Conservation (phyloP, 306 rosid species). For the Senna tora region DNA sequence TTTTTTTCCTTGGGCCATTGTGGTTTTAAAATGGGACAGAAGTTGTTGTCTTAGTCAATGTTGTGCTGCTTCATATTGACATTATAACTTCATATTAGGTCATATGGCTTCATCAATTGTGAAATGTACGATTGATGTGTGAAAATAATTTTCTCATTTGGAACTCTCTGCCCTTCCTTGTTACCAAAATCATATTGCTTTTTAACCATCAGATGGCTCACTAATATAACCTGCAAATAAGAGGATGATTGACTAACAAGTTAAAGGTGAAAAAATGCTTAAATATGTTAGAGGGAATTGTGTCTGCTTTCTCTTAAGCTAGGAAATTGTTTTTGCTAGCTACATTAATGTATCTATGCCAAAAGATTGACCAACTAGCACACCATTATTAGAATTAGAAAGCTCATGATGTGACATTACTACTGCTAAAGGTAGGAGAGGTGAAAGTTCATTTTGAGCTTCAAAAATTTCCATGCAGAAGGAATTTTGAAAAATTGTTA, state of each 20-base stretch:
- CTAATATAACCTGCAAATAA: slow-evolving; percentile 4
- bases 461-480: background rate
- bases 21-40: background rate
- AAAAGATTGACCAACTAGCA: slow-evolving; percentile 6
- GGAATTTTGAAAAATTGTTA: background rate
- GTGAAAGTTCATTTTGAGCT: slow-evolving; percentile 4
- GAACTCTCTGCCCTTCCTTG: slow-evolving; percentile 17
- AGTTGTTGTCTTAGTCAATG: slow-evolving; percentile 20
- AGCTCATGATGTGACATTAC: slow-evolving; percentile 17
- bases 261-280: background rate
- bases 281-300: slow-evolving; percentile 52
- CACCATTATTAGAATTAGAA: background rate
- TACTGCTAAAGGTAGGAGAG: slow-evolving; percentile 16
- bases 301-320: background rate
- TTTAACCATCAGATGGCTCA: slow-evolving; percentile 25
- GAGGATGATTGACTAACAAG: slow-evolving; percentile 11
- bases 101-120: slow-evolving; percentile 23
- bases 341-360: background rate
- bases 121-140: background rate
- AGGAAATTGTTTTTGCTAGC: background rate
- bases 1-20: background rate
- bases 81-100: slow-evolving; percentile 10
- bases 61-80: slow-evolving; percentile 25
- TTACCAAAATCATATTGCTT: background rate
- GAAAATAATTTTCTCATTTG: background rate